phyloP scores from a whole-genome alignment of 2,329 filamentous ascomycete species.

The Escovopsis sp. region DNA sequence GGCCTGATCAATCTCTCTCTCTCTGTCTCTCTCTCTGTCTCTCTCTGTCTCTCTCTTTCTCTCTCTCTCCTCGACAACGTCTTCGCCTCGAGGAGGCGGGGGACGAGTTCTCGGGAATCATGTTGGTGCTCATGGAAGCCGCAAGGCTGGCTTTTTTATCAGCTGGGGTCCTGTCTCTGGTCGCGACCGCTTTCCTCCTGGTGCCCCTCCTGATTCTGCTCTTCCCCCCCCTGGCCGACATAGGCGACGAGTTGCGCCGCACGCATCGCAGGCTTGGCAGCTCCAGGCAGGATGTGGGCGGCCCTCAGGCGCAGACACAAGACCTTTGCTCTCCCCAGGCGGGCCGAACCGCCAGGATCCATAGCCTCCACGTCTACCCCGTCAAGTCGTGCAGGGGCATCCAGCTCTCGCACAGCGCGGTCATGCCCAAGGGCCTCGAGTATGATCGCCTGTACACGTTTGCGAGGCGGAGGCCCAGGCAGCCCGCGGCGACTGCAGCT shows the following conservation, averaged over 20 bases:
- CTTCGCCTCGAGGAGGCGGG: too few relatives aligned
- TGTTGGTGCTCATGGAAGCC: slow-evolving; percentile 6
- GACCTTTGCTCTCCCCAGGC: slow-evolving; percentile 10
- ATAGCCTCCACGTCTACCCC: slow-evolving; percentile 68
- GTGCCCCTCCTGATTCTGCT: slow-evolving; percentile 39
- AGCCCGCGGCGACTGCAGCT: slow-evolving; percentile 7
- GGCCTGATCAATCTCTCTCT: too few relatives aligned
- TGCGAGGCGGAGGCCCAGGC: slow-evolving; percentile 37
- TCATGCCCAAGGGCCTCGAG: slow-evolving; percentile 56
- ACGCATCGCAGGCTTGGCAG: slow-evolving; percentile 38
- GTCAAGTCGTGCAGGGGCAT: slow-evolving; percentile 71
- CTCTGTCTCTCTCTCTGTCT: too few relatives aligned
- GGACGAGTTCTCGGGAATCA: too few relatives aligned
- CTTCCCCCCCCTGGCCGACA: slow-evolving; percentile 37
- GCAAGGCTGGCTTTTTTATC: slow-evolving; percentile 15
- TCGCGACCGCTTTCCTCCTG: slow-evolving; percentile 35
- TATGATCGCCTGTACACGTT: slow-evolving; percentile 77
- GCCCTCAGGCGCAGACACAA: slow-evolving; percentile 17
- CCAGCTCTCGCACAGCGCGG: slow-evolving; percentile 49
- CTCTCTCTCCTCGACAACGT: too few relatives aligned
- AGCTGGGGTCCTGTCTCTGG: slow-evolving; percentile 24
- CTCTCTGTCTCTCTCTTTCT: too few relatives aligned
- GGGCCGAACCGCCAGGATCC: slow-evolving; percentile 16
- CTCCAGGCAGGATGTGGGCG: slow-evolving; percentile 19
- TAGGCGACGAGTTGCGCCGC: slow-evolving; percentile 38